These are phyloP conservation scores for Daedaleopsis nitida DNA, from an alignment of 768 basidiomycete genomes.

Conservation along the genomic window DNA sequence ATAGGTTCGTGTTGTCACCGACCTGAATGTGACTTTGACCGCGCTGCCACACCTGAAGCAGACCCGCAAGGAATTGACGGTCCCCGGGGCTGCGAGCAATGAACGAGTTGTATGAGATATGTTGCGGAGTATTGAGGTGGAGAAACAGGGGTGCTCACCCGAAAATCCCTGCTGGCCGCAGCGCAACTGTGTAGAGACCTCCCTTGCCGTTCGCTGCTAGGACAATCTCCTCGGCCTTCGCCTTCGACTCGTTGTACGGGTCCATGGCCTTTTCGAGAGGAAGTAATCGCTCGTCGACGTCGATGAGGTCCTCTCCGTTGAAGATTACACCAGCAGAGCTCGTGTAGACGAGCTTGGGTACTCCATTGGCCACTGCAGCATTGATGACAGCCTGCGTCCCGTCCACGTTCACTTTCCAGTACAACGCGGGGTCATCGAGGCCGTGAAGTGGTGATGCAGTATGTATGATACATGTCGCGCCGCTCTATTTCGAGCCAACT, in stretches of 20 bases:
- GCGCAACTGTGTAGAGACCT: slow-evolving; percentile 84
- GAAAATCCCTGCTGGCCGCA: slow-evolving; percentile 94
- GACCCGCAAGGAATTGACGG: slow-evolving; percentile 79
- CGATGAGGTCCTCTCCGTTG: slow-evolving; percentile 75
- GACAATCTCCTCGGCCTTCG: slow-evolving; percentile 81
- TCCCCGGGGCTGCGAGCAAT: slow-evolving; percentile 74
- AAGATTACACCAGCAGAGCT: slow-evolving; percentile 91
- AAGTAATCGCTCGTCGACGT: slow-evolving; percentile 86
- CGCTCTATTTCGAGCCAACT: slow-evolving; percentile 48
- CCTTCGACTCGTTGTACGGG: slow-evolving; percentile 94
- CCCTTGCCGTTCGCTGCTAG: slow-evolving; percentile 84
- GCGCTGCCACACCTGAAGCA: slow-evolving; percentile 76
- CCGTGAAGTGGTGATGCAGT: slow-evolving; percentile 86
- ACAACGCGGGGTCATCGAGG: slow-evolving; percentile 66
- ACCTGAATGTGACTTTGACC: slow-evolving; percentile 92
- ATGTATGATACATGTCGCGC: slow-evolving; percentile 90
- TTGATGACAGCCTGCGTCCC: slow-evolving; percentile 86
- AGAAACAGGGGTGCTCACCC: slow-evolving; percentile 55
- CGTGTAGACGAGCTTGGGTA: slow-evolving; percentile 91
- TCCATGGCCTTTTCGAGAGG: slow-evolving; percentile 77
- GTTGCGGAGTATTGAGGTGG: not conserved
- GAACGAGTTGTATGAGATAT: not conserved
- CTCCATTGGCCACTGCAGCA: slow-evolving; percentile 70
- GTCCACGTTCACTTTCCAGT: slow-evolving; percentile 92
- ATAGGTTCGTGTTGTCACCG: slow-evolving; percentile 90